A percentile compares a stretch with the other conserved stretches of the same genome.
Evolutionary conservation across 2,329 filamentous ascomycete species (phyloP).

Genomic region (Teratosphaeriaceae sp.): DNA sequence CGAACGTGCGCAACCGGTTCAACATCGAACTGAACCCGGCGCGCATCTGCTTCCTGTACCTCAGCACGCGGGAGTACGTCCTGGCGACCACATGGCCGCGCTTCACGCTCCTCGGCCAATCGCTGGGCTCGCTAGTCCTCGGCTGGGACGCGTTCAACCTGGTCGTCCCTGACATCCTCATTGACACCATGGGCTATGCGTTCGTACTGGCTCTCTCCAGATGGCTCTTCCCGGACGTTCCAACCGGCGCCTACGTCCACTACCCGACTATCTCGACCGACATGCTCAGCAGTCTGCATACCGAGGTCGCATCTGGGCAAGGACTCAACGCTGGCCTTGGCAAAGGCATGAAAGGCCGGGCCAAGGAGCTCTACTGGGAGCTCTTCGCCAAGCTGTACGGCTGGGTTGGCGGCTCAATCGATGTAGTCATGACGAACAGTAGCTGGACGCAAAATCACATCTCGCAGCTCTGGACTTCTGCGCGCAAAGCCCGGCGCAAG

Average conservation of each 20-base stretch:
- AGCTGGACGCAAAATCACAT: slow-evolving; percentile 89
- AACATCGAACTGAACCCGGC: slow-evolving; percentile 84
- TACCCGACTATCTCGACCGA: slow-evolving; percentile 98
- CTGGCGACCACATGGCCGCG: slow-evolving; percentile 81
- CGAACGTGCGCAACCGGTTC: slow-evolving; percentile 63
- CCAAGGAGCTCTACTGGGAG: slow-evolving; percentile 81
- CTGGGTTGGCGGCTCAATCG: slow-evolving; percentile 72
- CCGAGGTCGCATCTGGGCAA: slow-evolving; percentile 47
- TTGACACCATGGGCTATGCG: slow-evolving; percentile 98
- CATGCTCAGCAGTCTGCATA: slow-evolving; percentile 76
- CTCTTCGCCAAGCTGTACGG: slow-evolving; percentile 78
- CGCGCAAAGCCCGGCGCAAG: slow-evolving; percentile 42
- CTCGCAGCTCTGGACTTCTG: slow-evolving; percentile 64
- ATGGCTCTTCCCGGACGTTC: slow-evolving; percentile 69
- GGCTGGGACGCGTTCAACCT: slow-evolving; percentile 92
- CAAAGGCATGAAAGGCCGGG: slow-evolving; percentile 59
- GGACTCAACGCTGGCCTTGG: slow-evolving; percentile 80
- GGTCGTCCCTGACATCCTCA: slow-evolving; percentile 84
- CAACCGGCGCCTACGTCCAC: slow-evolving; percentile 91
- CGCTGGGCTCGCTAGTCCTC: slow-evolving; percentile 76
- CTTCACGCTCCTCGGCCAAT: slow-evolving; percentile 93
- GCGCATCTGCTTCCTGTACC: slow-evolving; percentile 80
- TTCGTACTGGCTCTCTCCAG: slow-evolving; percentile 81
- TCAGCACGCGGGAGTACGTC: slow-evolving; percentile 80
- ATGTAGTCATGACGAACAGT: slow-evolving; percentile 97